Evolutionary conservation across 2,329 filamentous ascomycete species (phyloP).

Genomic region (Fusarium musae): DNA sequence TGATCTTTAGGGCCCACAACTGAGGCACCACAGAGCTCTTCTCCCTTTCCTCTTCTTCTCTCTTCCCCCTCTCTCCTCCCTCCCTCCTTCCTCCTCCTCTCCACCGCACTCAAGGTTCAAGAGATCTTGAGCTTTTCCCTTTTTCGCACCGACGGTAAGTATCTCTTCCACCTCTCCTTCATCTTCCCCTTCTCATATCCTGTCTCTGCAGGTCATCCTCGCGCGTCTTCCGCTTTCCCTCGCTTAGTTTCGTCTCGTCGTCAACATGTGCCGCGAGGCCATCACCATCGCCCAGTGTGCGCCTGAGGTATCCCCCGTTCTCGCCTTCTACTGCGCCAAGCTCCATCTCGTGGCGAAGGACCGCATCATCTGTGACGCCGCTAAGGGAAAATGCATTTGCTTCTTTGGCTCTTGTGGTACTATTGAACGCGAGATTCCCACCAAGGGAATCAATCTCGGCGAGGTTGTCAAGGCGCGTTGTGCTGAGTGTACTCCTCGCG

Average conservation of each 20-base stretch:
- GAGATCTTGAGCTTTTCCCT: neutral
- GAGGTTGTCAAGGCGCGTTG: constrained; percentile 27
- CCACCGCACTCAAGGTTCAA: neutral
- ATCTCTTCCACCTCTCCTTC: neutral
- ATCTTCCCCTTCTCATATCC: neutral
- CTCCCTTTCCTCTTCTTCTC: neutral
- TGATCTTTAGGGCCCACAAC: neutral
- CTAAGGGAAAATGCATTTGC: constrained; percentile 33
- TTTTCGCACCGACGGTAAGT: neutral
- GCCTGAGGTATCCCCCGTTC: neutral
- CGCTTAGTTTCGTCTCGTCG: neutral
- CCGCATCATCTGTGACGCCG: constrained; percentile 20
- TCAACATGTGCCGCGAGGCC: constrained; percentile 39
- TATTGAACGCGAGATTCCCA: neutral
- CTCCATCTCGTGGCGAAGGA: constrained; percentile 39
- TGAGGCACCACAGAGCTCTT: neutral
- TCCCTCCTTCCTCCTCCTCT: neutral
- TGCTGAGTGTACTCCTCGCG: constrained; percentile 21
- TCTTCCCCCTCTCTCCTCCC: neutral
- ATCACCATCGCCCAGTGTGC: constrained; percentile 42
- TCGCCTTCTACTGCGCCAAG: constrained; percentile 37
- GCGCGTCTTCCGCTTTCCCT: neutral
- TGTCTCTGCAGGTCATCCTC: neutral
- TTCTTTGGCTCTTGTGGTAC: constrained; percentile 42
- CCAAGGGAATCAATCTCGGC: constrained; percentile 6